phyloP scores from a whole-genome alignment of 192 early-diverging fungal genomes.

The Umbelopsis isabellina region DNA sequence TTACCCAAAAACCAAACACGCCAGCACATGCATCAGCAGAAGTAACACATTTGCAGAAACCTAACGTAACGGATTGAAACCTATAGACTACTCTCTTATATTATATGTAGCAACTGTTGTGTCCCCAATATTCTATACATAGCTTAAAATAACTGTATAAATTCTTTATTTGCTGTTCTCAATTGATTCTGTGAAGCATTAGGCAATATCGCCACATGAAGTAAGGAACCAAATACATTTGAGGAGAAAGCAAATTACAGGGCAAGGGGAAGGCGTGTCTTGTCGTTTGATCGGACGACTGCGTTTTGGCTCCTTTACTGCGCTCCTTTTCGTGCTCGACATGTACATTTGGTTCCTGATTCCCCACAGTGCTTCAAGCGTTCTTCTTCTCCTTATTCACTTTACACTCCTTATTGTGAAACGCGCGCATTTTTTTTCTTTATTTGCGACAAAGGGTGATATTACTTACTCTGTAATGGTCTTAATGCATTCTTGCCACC shows the following conservation, averaged over 20 bases:
- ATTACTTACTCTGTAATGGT: too few relatives aligned
- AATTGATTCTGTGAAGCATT: too few relatives aligned
- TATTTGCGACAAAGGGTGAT: neutral
- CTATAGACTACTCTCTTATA: neutral
- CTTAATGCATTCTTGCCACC: too few relatives aligned
- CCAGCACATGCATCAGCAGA: neutral
- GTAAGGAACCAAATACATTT: neutral
- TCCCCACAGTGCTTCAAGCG: neutral
- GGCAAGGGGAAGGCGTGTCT: neutral
- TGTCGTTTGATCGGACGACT: constrained; percentile 5
- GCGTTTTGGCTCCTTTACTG: constrained; percentile 16
- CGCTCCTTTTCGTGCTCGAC: neutral
- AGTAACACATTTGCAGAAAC: neutral
- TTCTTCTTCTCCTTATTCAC: constrained; percentile 1
- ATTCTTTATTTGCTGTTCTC: too few relatives aligned
- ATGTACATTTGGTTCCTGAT: neutral
- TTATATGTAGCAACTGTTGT: neutral
- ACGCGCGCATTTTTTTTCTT: neutral
- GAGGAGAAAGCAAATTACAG: neutral
- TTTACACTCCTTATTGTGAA: too few relatives aligned
- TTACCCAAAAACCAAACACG: constrained; percentile 2
- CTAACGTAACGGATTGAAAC: neutral
- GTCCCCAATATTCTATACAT: too few relatives aligned
- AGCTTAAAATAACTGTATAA: too few relatives aligned
- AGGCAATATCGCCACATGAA: too few relatives aligned